Evolutionary conservation across 2,329 filamentous ascomycete genomes (phyloP), one percentile per base, ranked within the genome.

Genomic region (Xylaria sp.): DNA sequence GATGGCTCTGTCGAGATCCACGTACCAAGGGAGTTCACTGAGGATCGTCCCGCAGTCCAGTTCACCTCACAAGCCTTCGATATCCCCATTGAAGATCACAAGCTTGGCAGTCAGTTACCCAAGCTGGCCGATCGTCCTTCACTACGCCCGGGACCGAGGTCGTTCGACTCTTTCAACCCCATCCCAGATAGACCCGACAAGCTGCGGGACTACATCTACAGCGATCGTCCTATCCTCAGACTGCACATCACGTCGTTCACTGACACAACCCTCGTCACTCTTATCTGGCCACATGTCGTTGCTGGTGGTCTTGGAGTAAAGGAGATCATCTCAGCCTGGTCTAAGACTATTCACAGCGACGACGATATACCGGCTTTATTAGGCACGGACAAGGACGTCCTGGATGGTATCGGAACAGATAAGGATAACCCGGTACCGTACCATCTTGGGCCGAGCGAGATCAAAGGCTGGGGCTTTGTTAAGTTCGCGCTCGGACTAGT

Each of bases 401-500:
- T 60, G 5, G 45, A 62, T 4, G 36, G 25, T 3, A 43, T 45
- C 25, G 60, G 34, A 13, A 55, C 60, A 3, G 60, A 55, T 5
- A n/a, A 45, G 15, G 60, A 62, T 8, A 34, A 55, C 9, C 18
- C 36, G 18, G 10, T 18, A 23, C 60, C 60, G 4, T 62, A 62
- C 25, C 48, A 45, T 46, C 60, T 62, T 6, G 36, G 39, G 12
- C 23, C 34, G 18, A 62, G 36, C n/a, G 36, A 55, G n/a, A 55
- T 62, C 50, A 62, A 62, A 43, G 60, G 60, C 28, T 62, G 48
- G 48, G 60, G 60, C 6, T 55, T 62, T 25, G n/a, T 62, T 28
- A 62, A n/a, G 36, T 23, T 62, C 28, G 39, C 39, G 3, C 6
- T 62, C 50, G 28, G 36, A 9, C 5, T 62, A 12, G 9, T 62